A percentile compares a stretch with the other conserved stretches of the same genome.
Evolutionary conservation across 2,329 filamentous ascomycete species (phyloP).

Genomic region (Talaromyces sp.): DNA sequence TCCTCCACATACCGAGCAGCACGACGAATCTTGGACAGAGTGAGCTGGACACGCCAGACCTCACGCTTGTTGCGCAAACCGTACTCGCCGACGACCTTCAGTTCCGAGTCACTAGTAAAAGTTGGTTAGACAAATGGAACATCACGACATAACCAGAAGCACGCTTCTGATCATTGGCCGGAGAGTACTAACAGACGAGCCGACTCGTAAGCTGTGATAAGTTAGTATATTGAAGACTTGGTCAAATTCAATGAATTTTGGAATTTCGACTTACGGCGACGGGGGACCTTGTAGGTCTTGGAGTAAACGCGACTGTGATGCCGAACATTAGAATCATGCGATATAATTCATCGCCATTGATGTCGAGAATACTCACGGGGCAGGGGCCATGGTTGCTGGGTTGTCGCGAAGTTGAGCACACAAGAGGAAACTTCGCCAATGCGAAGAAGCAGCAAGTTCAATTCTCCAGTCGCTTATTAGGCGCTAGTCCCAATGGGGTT

Average conservation of each 20-base stretch:
- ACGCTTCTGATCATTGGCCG: constrained; percentile 98
- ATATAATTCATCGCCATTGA: constrained; percentile 37
- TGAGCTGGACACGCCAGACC: constrained; percentile 99
- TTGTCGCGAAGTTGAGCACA: constrained; percentile 41
- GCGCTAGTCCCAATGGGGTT: constrained; percentile 6
- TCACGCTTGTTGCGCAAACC: constrained; percentile 99
- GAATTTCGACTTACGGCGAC: constrained; percentile 65
- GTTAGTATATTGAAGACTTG: constrained; percentile 40
- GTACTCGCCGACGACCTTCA: constrained; percentile 99
- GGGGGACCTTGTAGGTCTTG: constrained; percentile 99
- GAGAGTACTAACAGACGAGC: constrained; percentile 95
- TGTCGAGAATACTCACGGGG: constrained; percentile 42
- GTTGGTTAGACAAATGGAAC: constrained; percentile 70
- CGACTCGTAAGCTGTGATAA: constrained; percentile 79
- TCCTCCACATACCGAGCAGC: constrained; percentile 81
- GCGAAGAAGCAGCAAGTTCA: constrained; percentile 19
- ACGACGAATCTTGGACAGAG: constrained; percentile 99
- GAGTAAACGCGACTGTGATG: constrained; percentile 71
- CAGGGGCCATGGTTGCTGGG: constrained; percentile 46
- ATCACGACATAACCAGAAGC: constrained; percentile 93
- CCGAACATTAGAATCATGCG: constrained; percentile 37
- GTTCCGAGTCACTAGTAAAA: constrained; percentile 85
- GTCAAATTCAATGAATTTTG: constrained; percentile 11
- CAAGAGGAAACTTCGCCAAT: constrained; percentile 17
- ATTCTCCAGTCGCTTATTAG: background rate